Conservation (phyloP, 2,329 filamentous ascomycete genomes). For the Penicillium sp. region DNA sequence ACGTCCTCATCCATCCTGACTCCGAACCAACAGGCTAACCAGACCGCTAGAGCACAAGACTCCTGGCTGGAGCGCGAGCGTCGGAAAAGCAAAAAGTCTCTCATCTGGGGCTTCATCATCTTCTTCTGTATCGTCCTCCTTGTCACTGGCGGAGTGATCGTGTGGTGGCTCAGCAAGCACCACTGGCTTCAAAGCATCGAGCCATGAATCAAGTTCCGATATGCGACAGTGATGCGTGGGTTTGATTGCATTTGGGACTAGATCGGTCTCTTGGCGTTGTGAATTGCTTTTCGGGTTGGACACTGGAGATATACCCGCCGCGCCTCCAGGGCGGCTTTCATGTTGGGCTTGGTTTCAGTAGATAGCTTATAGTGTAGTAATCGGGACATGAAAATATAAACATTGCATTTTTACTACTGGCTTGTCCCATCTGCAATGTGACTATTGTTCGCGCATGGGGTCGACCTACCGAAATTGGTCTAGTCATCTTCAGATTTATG, state of each 20-base stretch:
- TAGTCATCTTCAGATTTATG: background rate
- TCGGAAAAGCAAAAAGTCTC: constrained; percentile 50
- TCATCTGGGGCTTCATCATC: constrained; percentile 43
- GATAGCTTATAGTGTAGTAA: constrained; percentile 6
- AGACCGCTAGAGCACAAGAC: constrained; percentile 38
- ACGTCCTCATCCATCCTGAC: background rate
- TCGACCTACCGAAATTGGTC: background rate
- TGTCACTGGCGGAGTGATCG: constrained; percentile 46
- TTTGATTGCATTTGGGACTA: background rate
- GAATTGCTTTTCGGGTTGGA: background rate
- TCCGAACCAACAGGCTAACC: constrained; percentile 1
- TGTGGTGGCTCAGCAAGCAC: constrained; percentile 44
- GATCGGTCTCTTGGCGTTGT: background rate
- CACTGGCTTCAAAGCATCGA: constrained; percentile 30
- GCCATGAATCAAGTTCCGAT: background rate
- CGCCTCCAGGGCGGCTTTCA: constrained; percentile 19
- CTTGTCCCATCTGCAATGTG: background rate
- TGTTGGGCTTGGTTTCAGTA: constrained; percentile 2
- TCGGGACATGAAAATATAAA: constrained; percentile 5
- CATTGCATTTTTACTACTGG: background rate
- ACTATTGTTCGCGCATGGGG: background rate
- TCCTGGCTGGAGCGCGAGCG: constrained; percentile 56
- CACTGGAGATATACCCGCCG: constrained; percentile 24
- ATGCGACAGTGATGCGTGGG: background rate
- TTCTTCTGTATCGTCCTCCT: constrained; percentile 34